A percentile compares a stretch with the other conserved stretches of the same genome.
Evolutionary conservation across 768 basidiomycete species (phyloP).

Genomic region (Heimioporus sp.): DNA sequence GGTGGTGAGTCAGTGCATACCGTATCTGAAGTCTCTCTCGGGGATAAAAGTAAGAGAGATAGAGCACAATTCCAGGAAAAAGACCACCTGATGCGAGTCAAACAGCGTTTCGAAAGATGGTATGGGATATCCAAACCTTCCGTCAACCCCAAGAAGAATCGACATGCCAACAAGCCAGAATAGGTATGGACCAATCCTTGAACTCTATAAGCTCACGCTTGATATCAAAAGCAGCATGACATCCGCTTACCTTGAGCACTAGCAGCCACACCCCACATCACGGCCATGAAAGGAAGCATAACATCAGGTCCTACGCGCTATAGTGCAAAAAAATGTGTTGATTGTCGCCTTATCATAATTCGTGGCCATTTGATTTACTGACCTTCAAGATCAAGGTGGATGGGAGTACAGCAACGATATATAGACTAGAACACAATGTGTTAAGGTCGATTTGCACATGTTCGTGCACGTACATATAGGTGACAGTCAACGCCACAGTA

Average conservation of each 20-base stretch:
- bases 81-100: slow-evolving; percentile 45
- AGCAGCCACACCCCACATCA: slow-evolving; percentile 62
- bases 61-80: slow-evolving; percentile 55
- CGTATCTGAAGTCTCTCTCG: slow-evolving; percentile 27
- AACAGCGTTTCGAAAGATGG: background rate
- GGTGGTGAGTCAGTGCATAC: background rate
- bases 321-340: background rate
- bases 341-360: background rate
- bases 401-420: slow-evolving; percentile 56
- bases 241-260: slow-evolving; percentile 50
- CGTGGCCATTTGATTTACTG: background rate
- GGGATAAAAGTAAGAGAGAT: slow-evolving; percentile 50
- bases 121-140: slow-evolving; percentile 45
- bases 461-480: slow-evolving; percentile 21
- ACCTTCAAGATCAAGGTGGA: slow-evolving; percentile 58
- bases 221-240: background rate
- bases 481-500: slow-evolving; percentile 30
- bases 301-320: slow-evolving; percentile 50
- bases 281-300: slow-evolving; percentile 58
- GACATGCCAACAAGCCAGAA: slow-evolving; percentile 51
- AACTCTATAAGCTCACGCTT: no score
- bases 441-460: background rate
- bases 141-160: slow-evolving; percentile 50
- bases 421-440: slow-evolving; percentile 33
- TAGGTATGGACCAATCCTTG: slow-evolving; percentile 46